phyloP scores from a whole-genome alignment of 495 filamentous ascomycete genomes.

The Daldinia decipiens region DNA sequence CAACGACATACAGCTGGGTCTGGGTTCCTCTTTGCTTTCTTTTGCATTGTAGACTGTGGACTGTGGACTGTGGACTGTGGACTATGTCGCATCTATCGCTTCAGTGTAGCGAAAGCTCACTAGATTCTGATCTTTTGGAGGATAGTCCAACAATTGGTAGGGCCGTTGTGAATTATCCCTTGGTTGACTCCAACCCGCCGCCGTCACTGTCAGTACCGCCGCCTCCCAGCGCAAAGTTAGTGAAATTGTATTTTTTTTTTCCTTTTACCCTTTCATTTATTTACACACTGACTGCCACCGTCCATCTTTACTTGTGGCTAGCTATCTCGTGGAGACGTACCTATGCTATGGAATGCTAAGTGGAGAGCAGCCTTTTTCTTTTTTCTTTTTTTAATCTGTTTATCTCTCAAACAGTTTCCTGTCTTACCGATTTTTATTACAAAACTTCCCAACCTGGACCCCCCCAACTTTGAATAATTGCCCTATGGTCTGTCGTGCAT shows the following conservation, averaged over 20 bases:
- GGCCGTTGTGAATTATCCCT: slow-evolving; percentile 47
- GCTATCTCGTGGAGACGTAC: slow-evolving; percentile 11
- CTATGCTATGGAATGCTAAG: slow-evolving; percentile 41
- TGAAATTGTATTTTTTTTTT: slow-evolving; percentile 9
- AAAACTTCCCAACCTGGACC: slow-evolving; percentile 27
- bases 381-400: not conserved
- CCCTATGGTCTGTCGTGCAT: slow-evolving; percentile 24
- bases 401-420: not conserved
- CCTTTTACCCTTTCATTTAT: slow-evolving; percentile 2
- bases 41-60: slow-evolving; percentile 13
- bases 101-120: slow-evolving; percentile 52
- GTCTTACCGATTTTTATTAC: slow-evolving; percentile 1
- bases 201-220: slow-evolving; percentile 29
- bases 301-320: slow-evolving; percentile 4
- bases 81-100: slow-evolving; percentile 60
- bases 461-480: slow-evolving; percentile 13
- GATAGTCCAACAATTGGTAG: slow-evolving; percentile 47
- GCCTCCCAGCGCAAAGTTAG: slow-evolving; percentile 32
- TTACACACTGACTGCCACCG: slow-evolving; percentile 1
- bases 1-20: slow-evolving; percentile 27
- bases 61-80: slow-evolving; percentile 23
- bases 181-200: slow-evolving; percentile 28
- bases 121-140: slow-evolving; percentile 45
- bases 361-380: slow-evolving; percentile 17
- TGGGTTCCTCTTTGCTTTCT: slow-evolving; percentile 14